These are phyloP conservation scores for Glycine soja DNA, from an alignment of 306 rosid genomes.

Conservation along the genomic window DNA sequence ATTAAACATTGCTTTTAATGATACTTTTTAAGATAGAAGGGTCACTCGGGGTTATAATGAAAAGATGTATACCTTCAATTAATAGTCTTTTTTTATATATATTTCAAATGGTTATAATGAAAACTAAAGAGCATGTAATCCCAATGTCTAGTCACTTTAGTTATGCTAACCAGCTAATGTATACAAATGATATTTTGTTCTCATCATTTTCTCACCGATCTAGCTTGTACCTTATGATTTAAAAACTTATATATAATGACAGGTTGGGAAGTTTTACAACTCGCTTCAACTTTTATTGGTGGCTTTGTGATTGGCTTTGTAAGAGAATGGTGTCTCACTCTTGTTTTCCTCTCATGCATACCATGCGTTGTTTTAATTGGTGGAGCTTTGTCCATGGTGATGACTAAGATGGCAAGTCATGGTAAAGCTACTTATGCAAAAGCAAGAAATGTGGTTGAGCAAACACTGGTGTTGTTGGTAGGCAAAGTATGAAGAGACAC, in stretches of 20 bases:
- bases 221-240: background rate
- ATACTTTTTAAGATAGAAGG: no score
- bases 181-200: background rate
- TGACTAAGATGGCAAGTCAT: slow-evolving; percentile 72
- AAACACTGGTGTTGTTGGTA: slow-evolving; percentile 64
- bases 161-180: background rate
- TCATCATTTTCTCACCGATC: background rate
- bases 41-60: background rate
- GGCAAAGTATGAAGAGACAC: slow-evolving; percentile 91
- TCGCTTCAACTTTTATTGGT: slow-evolving; percentile 71
- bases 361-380: slow-evolving; percentile 67
- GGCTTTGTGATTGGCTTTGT: slow-evolving; percentile 72
- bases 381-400: slow-evolving; percentile 50
- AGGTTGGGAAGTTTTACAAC: slow-evolving; percentile 95
- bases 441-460: slow-evolving; percentile 86
- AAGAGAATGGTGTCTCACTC: slow-evolving; percentile 76
- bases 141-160: background rate
- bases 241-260: slow-evolving; percentile 14
- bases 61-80: background rate
- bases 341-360: slow-evolving; percentile 68
- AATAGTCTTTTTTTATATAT: background rate
- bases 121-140: background rate
- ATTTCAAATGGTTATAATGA: background rate
- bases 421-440: slow-evolving; percentile 86
- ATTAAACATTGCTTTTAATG: no score